phyloP scores from a whole-genome alignment of 176 grass and related monocot genomes.

The Oryza officinalis region DNA sequence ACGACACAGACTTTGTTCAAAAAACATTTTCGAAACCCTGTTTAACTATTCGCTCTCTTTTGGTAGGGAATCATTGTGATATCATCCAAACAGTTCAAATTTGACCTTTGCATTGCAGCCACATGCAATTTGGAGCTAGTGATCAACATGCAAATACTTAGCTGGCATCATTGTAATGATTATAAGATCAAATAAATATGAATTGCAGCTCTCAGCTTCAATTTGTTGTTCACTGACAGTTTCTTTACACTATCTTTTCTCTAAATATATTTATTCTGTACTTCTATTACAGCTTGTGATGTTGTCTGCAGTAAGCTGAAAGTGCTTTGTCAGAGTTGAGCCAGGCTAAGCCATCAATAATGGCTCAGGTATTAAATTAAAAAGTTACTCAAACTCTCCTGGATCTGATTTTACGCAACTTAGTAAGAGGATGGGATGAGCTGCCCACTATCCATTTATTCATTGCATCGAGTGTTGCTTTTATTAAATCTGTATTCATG shows the following conservation, averaged over 20 bases:
- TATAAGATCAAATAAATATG: not conserved
- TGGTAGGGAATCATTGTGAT: not conserved
- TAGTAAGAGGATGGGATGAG: too few relatives aligned
- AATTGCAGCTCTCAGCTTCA: constrained; percentile 7
- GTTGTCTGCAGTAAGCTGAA: constrained; percentile 62
- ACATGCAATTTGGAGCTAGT: not conserved
- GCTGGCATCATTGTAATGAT: not conserved
- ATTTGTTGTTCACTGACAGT: not conserved
- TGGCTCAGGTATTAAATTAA: constrained; percentile 45
- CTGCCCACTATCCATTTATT: too few relatives aligned
- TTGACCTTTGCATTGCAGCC: not conserved
- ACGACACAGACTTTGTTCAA: not conserved
- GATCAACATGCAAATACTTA: not conserved
- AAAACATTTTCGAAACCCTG: not conserved
- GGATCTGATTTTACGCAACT: constrained; percentile 58
- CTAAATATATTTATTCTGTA: not conserved
- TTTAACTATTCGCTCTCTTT: not conserved
- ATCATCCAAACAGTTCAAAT: constrained; percentile 14
- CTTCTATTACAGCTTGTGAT: constrained; percentile 36
- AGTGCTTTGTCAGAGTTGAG: constrained; percentile 69
- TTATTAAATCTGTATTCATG: too few relatives aligned
- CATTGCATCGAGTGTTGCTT: too few relatives aligned
- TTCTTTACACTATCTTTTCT: constrained; percentile 15
- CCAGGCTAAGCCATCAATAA: constrained; percentile 79
- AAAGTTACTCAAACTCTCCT: constrained; percentile 73